Conservation (phyloP, 1,139 yeast genomes). For the Suhomyces terraborum region DNA sequence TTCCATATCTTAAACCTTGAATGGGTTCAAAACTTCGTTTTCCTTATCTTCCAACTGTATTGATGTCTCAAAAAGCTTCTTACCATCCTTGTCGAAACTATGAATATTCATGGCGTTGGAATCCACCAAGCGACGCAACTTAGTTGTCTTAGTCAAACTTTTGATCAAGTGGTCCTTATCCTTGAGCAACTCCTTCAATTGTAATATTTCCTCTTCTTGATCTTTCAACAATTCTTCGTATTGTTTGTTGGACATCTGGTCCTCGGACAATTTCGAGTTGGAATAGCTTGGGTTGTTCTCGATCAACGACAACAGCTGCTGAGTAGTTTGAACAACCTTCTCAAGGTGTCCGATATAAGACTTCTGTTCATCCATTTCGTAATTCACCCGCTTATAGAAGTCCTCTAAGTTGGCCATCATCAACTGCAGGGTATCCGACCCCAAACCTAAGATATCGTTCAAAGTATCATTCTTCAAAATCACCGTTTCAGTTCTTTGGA, state of each 20-base stretch:
- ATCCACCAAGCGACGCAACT: constrained; percentile 51
- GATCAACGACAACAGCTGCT: constrained; percentile 18
- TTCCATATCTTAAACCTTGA: constrained; percentile 18
- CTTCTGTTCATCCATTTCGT: constrained; percentile 62
- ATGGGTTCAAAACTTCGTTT: constrained; percentile 25
- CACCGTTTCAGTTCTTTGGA: constrained; percentile 56
- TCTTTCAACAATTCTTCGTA: constrained; percentile 45
- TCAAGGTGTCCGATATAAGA: constrained; percentile 67
- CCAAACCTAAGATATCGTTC: constrained; percentile 49
- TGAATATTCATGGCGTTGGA: constrained; percentile 26
- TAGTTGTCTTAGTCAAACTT: constrained; percentile 64
- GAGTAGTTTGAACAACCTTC: constrained; percentile 44
- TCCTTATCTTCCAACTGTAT: constrained; percentile 19
- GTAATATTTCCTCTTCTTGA: constrained; percentile 70
- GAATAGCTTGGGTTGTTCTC: constrained; percentile 4
- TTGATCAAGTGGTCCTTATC: constrained; percentile 78
- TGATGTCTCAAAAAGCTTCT: constrained; percentile 1
- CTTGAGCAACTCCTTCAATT: constrained; percentile 59
- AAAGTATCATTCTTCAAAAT: constrained; percentile 56
- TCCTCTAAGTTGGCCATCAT: constrained; percentile 51
- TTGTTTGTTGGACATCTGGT: constrained; percentile 18
- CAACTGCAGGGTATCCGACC: constrained; percentile 39
- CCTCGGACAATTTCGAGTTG: neutral
- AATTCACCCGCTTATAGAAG: constrained; percentile 43
- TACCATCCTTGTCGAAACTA: neutral